These are phyloP conservation scores for Heliamphora ciliata DNA, from an alignment of 179 eudicot species.

Conservation along the genomic window DNA sequence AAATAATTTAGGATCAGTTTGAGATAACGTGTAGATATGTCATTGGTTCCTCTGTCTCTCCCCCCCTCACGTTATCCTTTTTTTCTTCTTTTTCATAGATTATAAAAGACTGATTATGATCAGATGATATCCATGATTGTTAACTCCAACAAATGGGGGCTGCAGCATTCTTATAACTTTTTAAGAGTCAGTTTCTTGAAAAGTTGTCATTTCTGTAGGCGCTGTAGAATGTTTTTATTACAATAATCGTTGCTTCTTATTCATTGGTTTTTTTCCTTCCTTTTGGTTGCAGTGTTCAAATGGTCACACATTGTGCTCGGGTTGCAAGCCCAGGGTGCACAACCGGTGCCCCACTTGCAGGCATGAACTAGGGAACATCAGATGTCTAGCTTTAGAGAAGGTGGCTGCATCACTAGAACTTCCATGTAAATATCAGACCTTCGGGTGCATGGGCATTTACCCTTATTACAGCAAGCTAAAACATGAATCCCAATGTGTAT, in stretches of 20 bases:
- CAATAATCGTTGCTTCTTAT: not conserved
- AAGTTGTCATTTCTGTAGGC: not conserved
- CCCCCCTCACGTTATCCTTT: too few species aligned
- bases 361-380: conserved; percentile 77
- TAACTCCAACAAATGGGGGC: not conserved
- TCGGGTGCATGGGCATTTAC: conserved; percentile 62
- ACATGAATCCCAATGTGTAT: conserved; percentile 63
- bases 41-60: too few species aligned
- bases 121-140: not conserved
- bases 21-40: not conserved
- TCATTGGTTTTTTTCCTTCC: not conserved
- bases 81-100: too few species aligned
- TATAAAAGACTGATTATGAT: not conserved
- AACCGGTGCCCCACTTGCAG: conserved; percentile 89
- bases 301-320: conserved; percentile 75
- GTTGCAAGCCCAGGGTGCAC: conserved; percentile 80
- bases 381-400: conserved; percentile 75
- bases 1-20: not conserved
- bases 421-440: conserved; percentile 71
- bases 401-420: conserved; percentile 84
- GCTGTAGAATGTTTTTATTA: not conserved
- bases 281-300: conserved; percentile 54
- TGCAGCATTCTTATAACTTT: not conserved
- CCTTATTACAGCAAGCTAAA: conserved; percentile 83
- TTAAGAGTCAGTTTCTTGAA: not conserved